Base-by-base conservation (phyloP, 1,139 yeast species). In the Candida tunisiensis region DNA sequence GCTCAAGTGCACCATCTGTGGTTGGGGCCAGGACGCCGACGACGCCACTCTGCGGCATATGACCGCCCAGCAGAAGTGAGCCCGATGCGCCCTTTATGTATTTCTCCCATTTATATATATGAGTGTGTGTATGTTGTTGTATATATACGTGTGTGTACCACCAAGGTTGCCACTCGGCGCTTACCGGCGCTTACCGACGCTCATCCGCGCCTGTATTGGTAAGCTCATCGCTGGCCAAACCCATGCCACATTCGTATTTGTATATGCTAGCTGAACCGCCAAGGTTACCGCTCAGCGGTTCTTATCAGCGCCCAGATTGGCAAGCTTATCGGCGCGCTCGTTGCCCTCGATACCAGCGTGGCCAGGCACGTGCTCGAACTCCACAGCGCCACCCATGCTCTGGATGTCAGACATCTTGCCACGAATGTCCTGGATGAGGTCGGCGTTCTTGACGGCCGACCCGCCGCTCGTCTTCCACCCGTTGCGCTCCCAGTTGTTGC, bases 241-340 rank as follows among this genome's bases (percentile, higher is more conserved):
- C n/a, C n/a, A n/a, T n/a, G n/a, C n/a, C n/a, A n/a, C n/a, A n/a
- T n/a, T n/a, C n/a, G n/a, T n/a, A n/a, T n/a, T n/a, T n/a, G n/a
- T n/a, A n/a, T n/a, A n/a, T n/a, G n/a, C n/a, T n/a, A n/a, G n/a
- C n/a, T n/a, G n/a, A n/a, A n/a, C n/a, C n/a, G n/a, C n/a, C n/a
- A n/a, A n/a, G n/a, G n/a, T n/a, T n/a, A n/a, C n/a, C n/a, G n/a
- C n/a, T n/a, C n/a, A n/a, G n/a, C n/a, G n/a, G n/a, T n/a, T n/a
- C n/a, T n/a, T n/a, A n/a, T n/a, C n/a, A 9, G 51, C 52, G 9
- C 80, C 91, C 16, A 40, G 31, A 33, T 66, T 73, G 3, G 95
- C 95, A 28, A 83, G 54, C 24, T 45, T 40, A 45, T 85, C 94
- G 0, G 95, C 95, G 42, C 47, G 56, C 36, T 74, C 83, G 44